Base-by-base conservation (phyloP, 78 protist species). In the Protostelium mycophagum region DNA sequence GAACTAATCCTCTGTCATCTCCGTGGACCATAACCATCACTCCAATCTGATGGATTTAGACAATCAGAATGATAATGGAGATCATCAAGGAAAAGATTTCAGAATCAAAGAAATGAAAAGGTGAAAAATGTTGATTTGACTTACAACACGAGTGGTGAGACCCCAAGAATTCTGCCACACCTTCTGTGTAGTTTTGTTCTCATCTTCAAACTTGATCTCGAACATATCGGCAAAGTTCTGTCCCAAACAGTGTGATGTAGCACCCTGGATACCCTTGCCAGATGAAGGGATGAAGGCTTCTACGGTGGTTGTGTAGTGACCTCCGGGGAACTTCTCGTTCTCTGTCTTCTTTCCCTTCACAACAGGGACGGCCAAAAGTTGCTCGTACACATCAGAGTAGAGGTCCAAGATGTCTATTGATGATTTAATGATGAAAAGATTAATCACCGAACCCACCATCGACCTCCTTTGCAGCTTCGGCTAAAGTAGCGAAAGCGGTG, bases 121-220 rank as follows among this genome's bases (percentile, higher is more conserved):
- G 84, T n/a, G n/a, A n/a, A n/a, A n/a, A n/a, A n/a, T n/a, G n/a
- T n/a, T n/a, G 35, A 87, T 34, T 23, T 34, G n/a, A 87, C 89
- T 34, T 16, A 94, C 84, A 36, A 97, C 88, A 85, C 99, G 96
- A 10, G 99, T 99, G 38, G 99, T 96, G 63, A 98, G 87, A 37
- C 99, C 99, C 99, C 99, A 99, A 31, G 98, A 96, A 95, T 97
- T 98, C 94, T 98, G 99, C 97, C 96, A 97, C 28, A 91, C 97
- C 34, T 83, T n/a, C 37, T 36, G 84, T 88, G 94, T 91, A 0
- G 34, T 84, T 37, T 84, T 84, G 38, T 93, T 90, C 36, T 85
- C 88, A 89, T 96, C 93, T 88, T 96, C 96, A 83, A 89, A 99
- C 86, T 91, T 90, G 88, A 99, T 97, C 87, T 93, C 91, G 91